phyloP scores from a whole-genome alignment of 257 asterid genomes.

The Capsicum baccatum region DNA sequence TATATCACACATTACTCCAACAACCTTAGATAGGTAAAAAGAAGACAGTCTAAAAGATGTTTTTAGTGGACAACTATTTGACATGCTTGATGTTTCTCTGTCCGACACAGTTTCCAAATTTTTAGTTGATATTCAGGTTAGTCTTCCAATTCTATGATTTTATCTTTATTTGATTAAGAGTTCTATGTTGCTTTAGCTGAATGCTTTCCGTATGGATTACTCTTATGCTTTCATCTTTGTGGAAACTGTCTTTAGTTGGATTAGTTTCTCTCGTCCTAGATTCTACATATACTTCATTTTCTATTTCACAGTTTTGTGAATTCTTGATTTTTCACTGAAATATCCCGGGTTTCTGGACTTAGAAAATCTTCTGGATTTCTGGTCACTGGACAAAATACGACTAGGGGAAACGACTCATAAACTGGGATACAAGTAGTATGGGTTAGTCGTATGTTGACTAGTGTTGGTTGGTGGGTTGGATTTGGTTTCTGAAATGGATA shows the following conservation, averaged over 20 bases:
- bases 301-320: not conserved
- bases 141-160: not conserved
- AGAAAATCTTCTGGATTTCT: no score
- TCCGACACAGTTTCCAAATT: constrained; percentile 76
- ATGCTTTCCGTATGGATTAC: not conserved
- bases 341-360: no score
- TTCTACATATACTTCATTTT: not conserved
- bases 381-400: no score
- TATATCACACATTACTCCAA: constrained; percentile 91
- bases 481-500: no score
- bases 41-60: constrained; percentile 84
- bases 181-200: not conserved
- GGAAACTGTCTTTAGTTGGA: not conserved
- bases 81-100: constrained; percentile 96
- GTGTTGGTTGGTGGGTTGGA: no score
- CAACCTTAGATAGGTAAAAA: constrained; percentile 81
- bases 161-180: not conserved
- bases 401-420: no score
- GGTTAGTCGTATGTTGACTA: no score
- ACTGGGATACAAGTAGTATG: no score
- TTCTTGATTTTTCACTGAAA: not conserved
- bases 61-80: constrained; percentile 82
- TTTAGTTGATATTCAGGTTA: constrained; percentile 95
- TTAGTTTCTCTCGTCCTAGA: constrained; percentile 5
- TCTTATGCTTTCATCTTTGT: not conserved